Percentiles rank a stretch among this genome's conserved stretches.
Evolutionary conservation across 1,139 yeast genomes (phyloP).

Genomic region (Starmera stellimalicola): DNA sequence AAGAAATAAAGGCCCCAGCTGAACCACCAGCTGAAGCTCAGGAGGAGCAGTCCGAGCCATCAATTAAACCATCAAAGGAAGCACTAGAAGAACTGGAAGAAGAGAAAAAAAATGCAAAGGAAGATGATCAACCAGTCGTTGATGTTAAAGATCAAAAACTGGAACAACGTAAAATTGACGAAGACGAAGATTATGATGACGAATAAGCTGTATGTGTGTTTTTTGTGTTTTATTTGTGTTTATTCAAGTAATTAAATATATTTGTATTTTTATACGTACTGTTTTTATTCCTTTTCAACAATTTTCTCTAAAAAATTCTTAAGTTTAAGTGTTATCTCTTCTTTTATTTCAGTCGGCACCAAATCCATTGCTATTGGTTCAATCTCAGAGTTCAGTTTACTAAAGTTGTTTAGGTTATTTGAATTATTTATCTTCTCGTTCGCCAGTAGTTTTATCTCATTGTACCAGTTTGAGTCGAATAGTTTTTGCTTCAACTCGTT

Average conservation of each 20-base stretch:
- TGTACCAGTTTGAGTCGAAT: conserved; percentile 81
- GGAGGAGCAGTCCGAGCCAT: conserved; percentile 10
- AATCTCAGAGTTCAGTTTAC: conserved; percentile 39
- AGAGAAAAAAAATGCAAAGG: conserved; percentile 30
- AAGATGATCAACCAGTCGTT: conserved; percentile 24
- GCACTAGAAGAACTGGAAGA: conserved; percentile 32
- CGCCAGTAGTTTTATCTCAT: conserved; percentile 56
- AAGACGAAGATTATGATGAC: conserved; percentile 79
- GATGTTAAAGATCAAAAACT: conserved; percentile 21
- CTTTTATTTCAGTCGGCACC: conserved; percentile 61
- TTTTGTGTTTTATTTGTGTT: background rate
- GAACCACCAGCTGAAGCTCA: background rate
- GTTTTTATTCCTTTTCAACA: conserved; percentile 21
- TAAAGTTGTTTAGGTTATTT: conserved; percentile 39
- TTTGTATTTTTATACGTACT: background rate
- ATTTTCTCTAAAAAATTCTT: conserved; percentile 48
- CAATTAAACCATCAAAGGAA: conserved; percentile 33
- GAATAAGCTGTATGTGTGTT: conserved; percentile 26
- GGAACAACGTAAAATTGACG: conserved; percentile 51
- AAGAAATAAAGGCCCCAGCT: conserved; percentile 4
- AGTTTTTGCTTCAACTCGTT: conserved; percentile 54
- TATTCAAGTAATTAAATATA: background rate
- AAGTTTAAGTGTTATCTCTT: conserved; percentile 49
- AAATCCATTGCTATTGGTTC: conserved; percentile 51
- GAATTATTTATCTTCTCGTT: conserved; percentile 27